phyloP scores from a whole-genome alignment of 202 grass and related monocot genomes.

The Dendrocalamus latiflorus region DNA sequence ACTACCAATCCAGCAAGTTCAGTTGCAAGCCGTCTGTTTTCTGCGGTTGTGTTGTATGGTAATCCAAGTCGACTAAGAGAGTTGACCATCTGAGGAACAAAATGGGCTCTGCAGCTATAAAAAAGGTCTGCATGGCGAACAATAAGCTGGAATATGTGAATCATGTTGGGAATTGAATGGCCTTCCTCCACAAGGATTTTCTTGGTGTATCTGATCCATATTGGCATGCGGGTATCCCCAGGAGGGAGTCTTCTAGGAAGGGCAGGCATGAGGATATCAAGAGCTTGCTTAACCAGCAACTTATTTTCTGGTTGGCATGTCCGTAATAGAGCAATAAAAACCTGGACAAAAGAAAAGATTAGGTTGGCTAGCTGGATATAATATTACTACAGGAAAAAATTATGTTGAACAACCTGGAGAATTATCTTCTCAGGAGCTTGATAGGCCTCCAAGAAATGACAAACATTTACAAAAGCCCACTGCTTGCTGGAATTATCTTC shows the following conservation, averaged over 20 bases:
- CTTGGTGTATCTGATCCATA: constrained; percentile 99
- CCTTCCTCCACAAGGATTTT: constrained; percentile 99
- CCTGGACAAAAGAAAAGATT: constrained; percentile 39
- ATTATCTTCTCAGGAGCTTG: constrained; percentile 99
- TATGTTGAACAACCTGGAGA: constrained; percentile 66
- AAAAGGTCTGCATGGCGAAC: constrained; percentile 98
- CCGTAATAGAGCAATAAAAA: constrained; percentile 91
- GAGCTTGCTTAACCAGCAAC: constrained; percentile 91
- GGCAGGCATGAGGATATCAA: constrained; percentile 98
- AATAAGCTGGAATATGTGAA: constrained; percentile 99
- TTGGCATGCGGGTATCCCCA: constrained; percentile 86
- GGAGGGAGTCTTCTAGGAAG: constrained; percentile 89
- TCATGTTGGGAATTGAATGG: constrained; percentile 99
- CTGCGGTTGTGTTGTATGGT: constrained; percentile 86
- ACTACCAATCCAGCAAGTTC: constrained; percentile 99
- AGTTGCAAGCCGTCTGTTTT: constrained; percentile 92
- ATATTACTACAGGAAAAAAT: constrained; percentile 8
- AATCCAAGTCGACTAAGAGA: constrained; percentile 94
- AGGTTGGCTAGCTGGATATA: background rate
- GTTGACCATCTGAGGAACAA: constrained; percentile 99
- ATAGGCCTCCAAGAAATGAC: constrained; percentile 97
- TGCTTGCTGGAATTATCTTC: constrained; percentile 99
- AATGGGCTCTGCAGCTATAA: constrained; percentile 96
- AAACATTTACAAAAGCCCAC: constrained; percentile 99
- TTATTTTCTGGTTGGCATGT: constrained; percentile 99